Evolutionary conservation across 768 basidiomycete species (phyloP).

Genomic region (Auricularia heimuer): DNA sequence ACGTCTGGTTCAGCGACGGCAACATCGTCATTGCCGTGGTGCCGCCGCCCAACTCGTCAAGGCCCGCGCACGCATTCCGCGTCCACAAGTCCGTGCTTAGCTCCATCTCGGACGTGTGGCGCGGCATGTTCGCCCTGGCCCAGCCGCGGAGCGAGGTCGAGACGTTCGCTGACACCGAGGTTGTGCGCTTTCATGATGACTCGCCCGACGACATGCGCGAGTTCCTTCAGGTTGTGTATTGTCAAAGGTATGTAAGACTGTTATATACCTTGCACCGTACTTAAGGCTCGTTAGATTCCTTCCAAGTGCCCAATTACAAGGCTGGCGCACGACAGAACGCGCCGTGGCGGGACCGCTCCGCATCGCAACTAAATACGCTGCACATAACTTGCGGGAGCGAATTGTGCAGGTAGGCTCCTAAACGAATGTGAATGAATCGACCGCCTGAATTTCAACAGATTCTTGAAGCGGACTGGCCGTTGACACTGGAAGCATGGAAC

Average conservation of each 20-base stretch:
- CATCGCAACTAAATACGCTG: conserved; percentile 11
- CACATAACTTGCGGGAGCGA: conserved; percentile 3
- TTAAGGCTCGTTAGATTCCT: neutral
- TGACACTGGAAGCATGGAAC: conserved; percentile 3
- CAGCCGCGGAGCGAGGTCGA: neutral
- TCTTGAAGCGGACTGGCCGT: conserved; percentile 9
- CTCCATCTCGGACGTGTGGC: neutral
- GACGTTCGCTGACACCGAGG: neutral
- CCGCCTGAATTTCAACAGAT: neutral
- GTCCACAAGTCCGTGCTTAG: neutral
- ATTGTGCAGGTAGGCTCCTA: conserved; percentile 1
- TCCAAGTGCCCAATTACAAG: neutral
- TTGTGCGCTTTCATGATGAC: neutral
- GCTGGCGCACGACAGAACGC: neutral
- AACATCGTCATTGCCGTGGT: neutral
- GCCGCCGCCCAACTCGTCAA: conserved; percentile 1
- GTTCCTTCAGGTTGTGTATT: neutral
- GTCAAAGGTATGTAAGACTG: neutral
- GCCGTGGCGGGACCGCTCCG: conserved; percentile 6
- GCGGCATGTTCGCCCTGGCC: neutral
- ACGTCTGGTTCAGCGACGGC: neutral
- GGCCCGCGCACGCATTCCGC: neutral
- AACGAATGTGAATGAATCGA: no score
- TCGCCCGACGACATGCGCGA: neutral
- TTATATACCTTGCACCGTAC: neutral